Evolutionary conservation across 495 filamentous ascomycete genomes (phyloP), one percentile per base, ranked within the genome.

Genomic region (Penicillium antarcticum): DNA sequence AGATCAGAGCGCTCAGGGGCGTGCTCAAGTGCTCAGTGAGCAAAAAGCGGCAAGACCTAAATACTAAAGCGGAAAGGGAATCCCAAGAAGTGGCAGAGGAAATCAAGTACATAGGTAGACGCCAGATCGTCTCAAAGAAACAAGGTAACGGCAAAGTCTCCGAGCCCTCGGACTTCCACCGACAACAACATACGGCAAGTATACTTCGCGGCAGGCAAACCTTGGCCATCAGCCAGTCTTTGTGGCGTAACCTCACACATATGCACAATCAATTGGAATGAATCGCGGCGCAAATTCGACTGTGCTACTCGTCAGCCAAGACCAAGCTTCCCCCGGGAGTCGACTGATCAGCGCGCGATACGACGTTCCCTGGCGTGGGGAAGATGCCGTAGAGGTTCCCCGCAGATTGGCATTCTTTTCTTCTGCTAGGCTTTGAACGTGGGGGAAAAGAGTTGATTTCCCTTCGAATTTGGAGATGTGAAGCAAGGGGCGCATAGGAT

Each of bases 81-180:
- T 2, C 2, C 21, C 21, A 23, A 23, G 21, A 23, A 23, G 21
- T 23, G 21, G 21, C 5, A 23, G 21, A 23, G 5, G 21, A 23
- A 2, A 23, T 23, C 21, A 23, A 5, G 21, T 23, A 23, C 21
- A 23, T 23, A 2, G 21, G 21, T 23, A 23, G n/a, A n/a, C n/a
- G n/a, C n/a, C n/a, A 5, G 21, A 23, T 23, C 21, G 6, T 4
- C 21, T 10, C 7, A 39, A 21, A 7, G 37, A 11, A 41, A 14
- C 40, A 29, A n/a, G n/a, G 5, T 17, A 33, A 24, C 43, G 45
- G 60, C 18, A 34, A 57, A 16, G 13, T 40, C 19, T 16, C 53
- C 51, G 53, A 43, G 2, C n/a, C 4, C 7, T 62, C 61, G 61
- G 61, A 54, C 38, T 42, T 59, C 18, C 13, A 35, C 61, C 61